Percentiles rank a stretch among this genome's conserved stretches.
Evolutionary conservation across 1,284 basidiomycete genomes (phyloP).

Genomic region (Moesziomyces sp.): DNA sequence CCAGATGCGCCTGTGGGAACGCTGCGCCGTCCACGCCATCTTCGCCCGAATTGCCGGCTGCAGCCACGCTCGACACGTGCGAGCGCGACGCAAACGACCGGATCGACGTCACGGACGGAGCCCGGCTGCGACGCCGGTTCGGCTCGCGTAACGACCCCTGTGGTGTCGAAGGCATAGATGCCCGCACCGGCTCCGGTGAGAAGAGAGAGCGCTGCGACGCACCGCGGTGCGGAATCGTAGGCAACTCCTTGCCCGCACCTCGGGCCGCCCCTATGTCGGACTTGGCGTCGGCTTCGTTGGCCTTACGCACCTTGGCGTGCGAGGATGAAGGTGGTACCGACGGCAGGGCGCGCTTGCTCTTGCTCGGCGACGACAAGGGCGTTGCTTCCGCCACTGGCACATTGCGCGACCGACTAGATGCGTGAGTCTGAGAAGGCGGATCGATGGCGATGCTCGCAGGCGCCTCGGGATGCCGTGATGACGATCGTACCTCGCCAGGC

Average conservation of each 20-base stretch:
- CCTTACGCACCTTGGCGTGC: slow-evolving; percentile 13
- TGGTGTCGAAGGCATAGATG: slow-evolving; percentile 14
- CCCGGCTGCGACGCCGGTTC: slow-evolving; percentile 40
- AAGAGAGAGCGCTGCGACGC: slow-evolving; percentile 20
- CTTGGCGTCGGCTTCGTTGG: not conserved
- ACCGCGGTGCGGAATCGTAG: slow-evolving; percentile 30
- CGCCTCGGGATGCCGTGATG: not conserved
- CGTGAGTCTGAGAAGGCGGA: not conserved
- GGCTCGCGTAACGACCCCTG: slow-evolving; percentile 27
- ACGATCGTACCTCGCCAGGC: not conserved
- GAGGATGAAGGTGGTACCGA: not conserved
- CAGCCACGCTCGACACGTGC: slow-evolving; percentile 39
- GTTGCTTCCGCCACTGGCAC: not conserved
- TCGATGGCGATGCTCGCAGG: slow-evolving; percentile 5
- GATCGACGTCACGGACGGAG: slow-evolving; percentile 54
- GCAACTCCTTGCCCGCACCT: slow-evolving; percentile 23
- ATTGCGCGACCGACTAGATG: not conserved
- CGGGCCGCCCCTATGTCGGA: slow-evolving; percentile 7
- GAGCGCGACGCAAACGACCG: slow-evolving; percentile 52
- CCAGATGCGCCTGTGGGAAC: slow-evolving; percentile 70
- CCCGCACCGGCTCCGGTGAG: slow-evolving; percentile 2
- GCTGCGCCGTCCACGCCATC: slow-evolving; percentile 20
- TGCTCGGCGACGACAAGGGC: slow-evolving; percentile 11
- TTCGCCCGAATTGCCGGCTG: slow-evolving; percentile 21
- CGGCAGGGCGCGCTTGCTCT: slow-evolving; percentile 11